Evolutionary conservation across 2,329 filamentous ascomycete species (phyloP).

Genomic region (Coniosporium tulheliwenetii): DNA sequence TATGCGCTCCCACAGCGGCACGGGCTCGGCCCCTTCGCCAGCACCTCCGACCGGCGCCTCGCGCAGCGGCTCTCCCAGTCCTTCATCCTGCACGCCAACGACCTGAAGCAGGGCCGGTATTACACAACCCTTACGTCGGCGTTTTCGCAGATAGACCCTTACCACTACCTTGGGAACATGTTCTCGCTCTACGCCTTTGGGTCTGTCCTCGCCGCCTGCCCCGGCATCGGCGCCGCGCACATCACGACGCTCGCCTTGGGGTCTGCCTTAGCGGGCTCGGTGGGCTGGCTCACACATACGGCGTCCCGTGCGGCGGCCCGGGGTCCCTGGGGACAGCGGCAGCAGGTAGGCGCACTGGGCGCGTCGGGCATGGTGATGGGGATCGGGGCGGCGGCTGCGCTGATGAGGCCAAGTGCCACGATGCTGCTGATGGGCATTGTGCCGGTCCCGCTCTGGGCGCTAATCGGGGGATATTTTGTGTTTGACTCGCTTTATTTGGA

Average conservation of each 20-base stretch:
- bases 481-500: slow-evolving; percentile 24
- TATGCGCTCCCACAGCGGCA: slow-evolving; percentile 11
- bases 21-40: slow-evolving; percentile 6
- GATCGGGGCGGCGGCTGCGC: slow-evolving; percentile 20
- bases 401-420: slow-evolving; percentile 17
- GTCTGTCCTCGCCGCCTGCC: slow-evolving; percentile 13
- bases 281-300: slow-evolving; percentile 8
- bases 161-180: slow-evolving; percentile 27
- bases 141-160: slow-evolving; percentile 20
- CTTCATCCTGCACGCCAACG: slow-evolving; percentile 15
- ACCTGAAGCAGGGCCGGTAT: slow-evolving; percentile 15
- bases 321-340: background rate
- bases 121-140: slow-evolving; percentile 22
- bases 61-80: slow-evolving; percentile 10
- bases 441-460: slow-evolving; percentile 21
- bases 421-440: slow-evolving; percentile 22
- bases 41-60: slow-evolving; percentile 3
- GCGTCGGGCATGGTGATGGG: slow-evolving; percentile 28
- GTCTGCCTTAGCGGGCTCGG: slow-evolving; percentile 10
- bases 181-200: slow-evolving; percentile 22
- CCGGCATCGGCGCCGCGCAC: slow-evolving; percentile 12
- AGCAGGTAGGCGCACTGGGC: slow-evolving; percentile 10
- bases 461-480: slow-evolving; percentile 18
- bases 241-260: slow-evolving; percentile 10
- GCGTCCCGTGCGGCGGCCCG: background rate